A percentile compares a stretch with the other conserved stretches of the same genome.
Conservation (phyloP, 352 stramenopile species). For the Aphanomyces invadans region DNA sequence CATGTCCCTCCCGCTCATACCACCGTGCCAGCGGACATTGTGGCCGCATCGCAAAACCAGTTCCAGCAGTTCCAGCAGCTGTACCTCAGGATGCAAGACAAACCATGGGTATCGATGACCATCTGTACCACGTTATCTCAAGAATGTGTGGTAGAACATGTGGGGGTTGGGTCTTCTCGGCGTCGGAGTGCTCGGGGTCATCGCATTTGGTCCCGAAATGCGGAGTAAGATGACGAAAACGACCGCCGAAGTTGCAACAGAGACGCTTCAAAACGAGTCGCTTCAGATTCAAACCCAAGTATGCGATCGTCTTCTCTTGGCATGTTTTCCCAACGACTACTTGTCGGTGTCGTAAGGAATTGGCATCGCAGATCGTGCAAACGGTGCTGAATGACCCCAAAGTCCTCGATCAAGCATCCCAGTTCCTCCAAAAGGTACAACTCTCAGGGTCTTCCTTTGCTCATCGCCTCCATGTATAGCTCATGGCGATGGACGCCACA, state of each 20-base stretch:
- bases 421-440: conserved; percentile 57
- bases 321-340: no score
- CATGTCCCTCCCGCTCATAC: not conserved
- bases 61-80: conserved; percentile 6
- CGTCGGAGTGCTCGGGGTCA: conserved; percentile 41
- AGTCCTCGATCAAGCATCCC: conserved; percentile 67
- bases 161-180: conserved; percentile 4
- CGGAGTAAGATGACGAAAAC: conserved; percentile 74
- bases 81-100: conserved; percentile 5
- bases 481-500: conserved; percentile 61
- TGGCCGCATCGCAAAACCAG: not conserved
- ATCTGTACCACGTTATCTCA: no score
- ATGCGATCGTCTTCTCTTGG: not conserved
- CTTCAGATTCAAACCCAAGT: conserved; percentile 55
- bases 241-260: conserved; percentile 71
- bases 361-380: conserved; percentile 81
- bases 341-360: no score
- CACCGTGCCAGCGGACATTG: conserved; percentile 1
- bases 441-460: conserved; percentile 12
- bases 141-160: conserved; percentile 12
- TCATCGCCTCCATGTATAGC: conserved; percentile 30
- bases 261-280: conserved; percentile 77
- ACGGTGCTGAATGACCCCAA: conserved; percentile 81
- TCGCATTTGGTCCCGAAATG: conserved; percentile 68
- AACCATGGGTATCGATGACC: not conserved